Conservation (phyloP, 139 green algal genomes). For the Desmodesmus armatus region DNA sequence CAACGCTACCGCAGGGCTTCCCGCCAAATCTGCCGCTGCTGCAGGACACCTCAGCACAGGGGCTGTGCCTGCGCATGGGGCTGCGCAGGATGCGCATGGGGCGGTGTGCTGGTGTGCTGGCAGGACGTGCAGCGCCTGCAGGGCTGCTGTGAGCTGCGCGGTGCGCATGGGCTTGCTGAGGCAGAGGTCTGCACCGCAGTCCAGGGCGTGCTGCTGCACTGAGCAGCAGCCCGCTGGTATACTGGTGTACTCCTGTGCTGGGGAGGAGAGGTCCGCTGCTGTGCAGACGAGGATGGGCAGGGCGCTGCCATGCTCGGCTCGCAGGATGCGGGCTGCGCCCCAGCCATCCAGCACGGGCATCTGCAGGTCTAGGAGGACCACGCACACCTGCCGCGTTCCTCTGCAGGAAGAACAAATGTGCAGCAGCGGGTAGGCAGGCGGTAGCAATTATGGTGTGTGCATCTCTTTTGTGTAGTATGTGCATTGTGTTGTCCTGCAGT, state of each 20-base stretch:
- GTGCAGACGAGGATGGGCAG: slow-evolving; percentile 34
- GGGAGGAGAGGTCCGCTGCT: neutral
- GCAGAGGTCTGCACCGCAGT: slow-evolving; percentile 15
- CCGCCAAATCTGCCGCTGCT: too few relatives aligned
- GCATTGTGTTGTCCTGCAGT: neutral
- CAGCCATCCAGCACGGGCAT: slow-evolving; percentile 35
- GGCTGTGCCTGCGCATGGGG: too few relatives aligned
- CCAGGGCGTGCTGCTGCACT: slow-evolving; percentile 15
- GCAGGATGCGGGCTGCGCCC: slow-evolving; percentile 8
- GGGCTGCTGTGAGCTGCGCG: slow-evolving; percentile 6
- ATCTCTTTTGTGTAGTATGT: neutral
- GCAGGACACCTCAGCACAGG: too few relatives aligned
- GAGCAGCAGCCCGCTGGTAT: neutral
- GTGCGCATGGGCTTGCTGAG: slow-evolving; percentile 25
- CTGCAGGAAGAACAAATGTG: neutral
- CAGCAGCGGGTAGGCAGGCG: too few relatives aligned
- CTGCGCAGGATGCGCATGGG: too few relatives aligned
- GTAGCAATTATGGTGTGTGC: neutral
- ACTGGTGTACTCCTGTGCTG: too few relatives aligned
- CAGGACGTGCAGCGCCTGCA: slow-evolving; percentile 27
- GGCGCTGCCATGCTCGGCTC: neutral
- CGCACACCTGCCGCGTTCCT: neutral
- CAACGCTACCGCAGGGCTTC: too few relatives aligned
- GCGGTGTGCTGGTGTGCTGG: too few relatives aligned
- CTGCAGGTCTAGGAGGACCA: slow-evolving; percentile 24